Conservation (phyloP, 345 rosid genomes). For the Eutrema yunnanense region DNA sequence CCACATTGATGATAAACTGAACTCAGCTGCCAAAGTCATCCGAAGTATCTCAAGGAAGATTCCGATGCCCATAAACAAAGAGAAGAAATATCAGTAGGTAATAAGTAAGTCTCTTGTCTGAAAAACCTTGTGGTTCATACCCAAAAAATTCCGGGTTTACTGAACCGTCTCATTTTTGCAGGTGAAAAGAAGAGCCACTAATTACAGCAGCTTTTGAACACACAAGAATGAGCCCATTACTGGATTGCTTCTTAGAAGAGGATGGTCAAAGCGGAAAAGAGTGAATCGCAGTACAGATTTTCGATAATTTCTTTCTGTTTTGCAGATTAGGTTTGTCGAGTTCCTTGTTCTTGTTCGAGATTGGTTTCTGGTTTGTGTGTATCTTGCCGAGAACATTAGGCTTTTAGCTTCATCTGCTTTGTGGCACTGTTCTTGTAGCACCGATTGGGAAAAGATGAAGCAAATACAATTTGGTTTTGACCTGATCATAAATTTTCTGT, state of each 20-base stretch:
- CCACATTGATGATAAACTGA: slow-evolving; percentile 63
- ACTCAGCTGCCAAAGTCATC: slow-evolving; percentile 34
- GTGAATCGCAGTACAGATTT: slow-evolving; percentile 24
- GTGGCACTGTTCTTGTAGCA: slow-evolving; percentile 5
- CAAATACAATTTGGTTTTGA: background rate
- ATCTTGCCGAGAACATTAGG: background rate
- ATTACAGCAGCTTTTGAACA: slow-evolving; percentile 11
- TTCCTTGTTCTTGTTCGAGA: slow-evolving; percentile 1
- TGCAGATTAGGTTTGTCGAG: background rate
- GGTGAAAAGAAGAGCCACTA: background rate
- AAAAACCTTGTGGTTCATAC: background rate
- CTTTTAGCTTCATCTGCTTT: slow-evolving; percentile 14
- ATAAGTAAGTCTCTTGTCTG: slow-evolving; percentile 24
- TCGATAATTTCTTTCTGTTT: slow-evolving; percentile 19
- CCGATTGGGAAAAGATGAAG: background rate
- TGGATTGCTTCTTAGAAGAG: slow-evolving; percentile 1
- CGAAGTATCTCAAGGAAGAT: slow-evolving; percentile 47
- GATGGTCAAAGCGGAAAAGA: slow-evolving; percentile 7
- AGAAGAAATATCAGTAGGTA: slow-evolving; percentile 68
- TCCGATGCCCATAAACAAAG: slow-evolving; percentile 45
- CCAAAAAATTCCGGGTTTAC: background rate
- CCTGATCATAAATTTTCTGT: background rate
- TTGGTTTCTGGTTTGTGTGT: background rate
- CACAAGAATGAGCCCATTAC: background rate
- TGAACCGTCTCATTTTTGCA: background rate